Percentiles rank a stretch among this genome's conserved stretches.
Evolutionary conservation across 2,329 filamentous ascomycete genomes (phyloP).

Genomic region (Claviceps cyperi): DNA sequence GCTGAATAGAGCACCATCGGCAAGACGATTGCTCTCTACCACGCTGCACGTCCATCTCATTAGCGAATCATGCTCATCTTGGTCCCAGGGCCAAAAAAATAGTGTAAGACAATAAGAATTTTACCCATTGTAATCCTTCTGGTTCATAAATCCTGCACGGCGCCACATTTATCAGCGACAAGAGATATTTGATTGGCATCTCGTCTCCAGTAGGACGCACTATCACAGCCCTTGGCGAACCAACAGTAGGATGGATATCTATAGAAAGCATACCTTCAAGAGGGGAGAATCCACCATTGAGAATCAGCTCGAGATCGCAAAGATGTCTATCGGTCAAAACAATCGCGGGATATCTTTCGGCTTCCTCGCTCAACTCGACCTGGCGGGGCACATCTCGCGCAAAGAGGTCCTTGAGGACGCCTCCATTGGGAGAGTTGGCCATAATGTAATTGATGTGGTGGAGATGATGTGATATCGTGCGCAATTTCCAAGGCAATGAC

Average conservation of each 20-base stretch:
- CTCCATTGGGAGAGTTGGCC: constrained; percentile 69
- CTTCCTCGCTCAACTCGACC: constrained; percentile 64
- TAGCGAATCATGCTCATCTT: not conserved
- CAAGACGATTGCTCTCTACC: constrained; percentile 74
- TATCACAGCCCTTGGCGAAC: not conserved
- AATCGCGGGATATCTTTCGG: constrained; percentile 74
- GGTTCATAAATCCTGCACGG: constrained; percentile 74
- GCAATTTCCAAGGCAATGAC: not conserved
- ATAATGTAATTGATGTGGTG: constrained; percentile 24
- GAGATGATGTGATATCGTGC: not conserved
- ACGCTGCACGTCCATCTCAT: constrained; percentile 41
- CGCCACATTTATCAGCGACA: constrained; percentile 1
- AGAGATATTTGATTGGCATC: not conserved
- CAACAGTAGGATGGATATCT: not conserved
- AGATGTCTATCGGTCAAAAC: constrained; percentile 85
- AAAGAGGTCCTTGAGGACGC: constrained; percentile 93
- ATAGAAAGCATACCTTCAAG: constrained; percentile 60
- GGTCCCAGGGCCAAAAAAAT: not conserved
- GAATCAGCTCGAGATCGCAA: constrained; percentile 91
- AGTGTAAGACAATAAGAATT: constrained; percentile 16
- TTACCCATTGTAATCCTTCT: constrained; percentile 92
- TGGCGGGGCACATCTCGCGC: constrained; percentile 81
- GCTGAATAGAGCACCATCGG: constrained; percentile 79
- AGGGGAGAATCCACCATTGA: constrained; percentile 95
- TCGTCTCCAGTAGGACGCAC: not conserved